phyloP scores from a whole-genome alignment of 345 rosid species.

The Erysimum cheiranthoides region DNA sequence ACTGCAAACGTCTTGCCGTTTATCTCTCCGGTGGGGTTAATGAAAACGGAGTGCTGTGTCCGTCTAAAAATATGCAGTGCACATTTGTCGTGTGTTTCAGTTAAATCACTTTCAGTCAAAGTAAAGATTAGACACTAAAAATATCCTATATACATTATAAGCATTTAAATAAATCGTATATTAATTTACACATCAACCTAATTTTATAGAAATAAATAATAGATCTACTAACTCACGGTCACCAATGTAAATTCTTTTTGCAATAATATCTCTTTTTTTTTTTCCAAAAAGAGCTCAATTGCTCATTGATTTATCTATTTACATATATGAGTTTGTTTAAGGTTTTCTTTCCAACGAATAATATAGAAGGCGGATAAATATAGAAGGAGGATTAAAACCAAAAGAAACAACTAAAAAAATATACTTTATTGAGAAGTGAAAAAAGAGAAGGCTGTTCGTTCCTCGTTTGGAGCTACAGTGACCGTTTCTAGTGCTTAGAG shows the following conservation, averaged over 20 bases:
- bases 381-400: not conserved
- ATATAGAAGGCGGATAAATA: too few relatives aligned
- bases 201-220: not conserved
- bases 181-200: not conserved
- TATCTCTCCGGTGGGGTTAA: not conserved
- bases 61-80: not conserved
- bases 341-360: not conserved
- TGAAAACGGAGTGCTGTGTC: not conserved
- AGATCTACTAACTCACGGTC: not conserved
- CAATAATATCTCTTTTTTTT: not conserved
- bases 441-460: slow-evolving; percentile 43
- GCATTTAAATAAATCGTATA: not conserved
- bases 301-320: not conserved
- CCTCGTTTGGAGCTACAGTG: slow-evolving; percentile 48
- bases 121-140: not conserved
- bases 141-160: too few relatives aligned
- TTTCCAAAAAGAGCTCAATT: not conserved
- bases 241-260: not conserved
- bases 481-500: slow-evolving; percentile 41
- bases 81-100: not conserved
- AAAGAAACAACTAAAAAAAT: not conserved
- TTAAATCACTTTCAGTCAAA: not conserved
- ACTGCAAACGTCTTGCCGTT: slow-evolving; percentile 6
- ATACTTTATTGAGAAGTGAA: not conserved
- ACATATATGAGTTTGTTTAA: not conserved